Evolutionary conservation across 805 yeast genomes (phyloP).

Genomic region (Pichia californica): DNA sequence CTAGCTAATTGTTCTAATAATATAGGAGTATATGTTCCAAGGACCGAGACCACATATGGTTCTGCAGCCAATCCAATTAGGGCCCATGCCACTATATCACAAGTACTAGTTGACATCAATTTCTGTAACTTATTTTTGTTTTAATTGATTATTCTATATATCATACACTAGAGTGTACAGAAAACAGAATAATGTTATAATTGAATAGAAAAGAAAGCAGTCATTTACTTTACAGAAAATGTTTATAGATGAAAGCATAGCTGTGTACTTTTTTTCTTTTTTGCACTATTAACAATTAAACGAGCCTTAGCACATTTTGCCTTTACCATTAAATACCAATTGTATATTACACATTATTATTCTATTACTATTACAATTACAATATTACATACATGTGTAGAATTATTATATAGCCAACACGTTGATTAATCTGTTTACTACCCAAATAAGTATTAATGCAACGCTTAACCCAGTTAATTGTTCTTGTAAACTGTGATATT

Average conservation of each 20-base stretch:
- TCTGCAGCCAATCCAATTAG: conserved; percentile 47
- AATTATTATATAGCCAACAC: not conserved
- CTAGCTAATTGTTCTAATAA: conserved; percentile 67
- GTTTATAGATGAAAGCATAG: too few relatives aligned
- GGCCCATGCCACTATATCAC: conserved; percentile 15
- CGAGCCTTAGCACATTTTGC: too few relatives aligned
- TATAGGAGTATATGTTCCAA: conserved; percentile 72
- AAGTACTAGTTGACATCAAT: conserved; percentile 4
- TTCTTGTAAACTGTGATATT: conserved; percentile 78
- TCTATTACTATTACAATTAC: too few relatives aligned
- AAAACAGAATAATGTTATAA: too few relatives aligned
- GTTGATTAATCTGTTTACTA: not conserved
- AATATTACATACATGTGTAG: not conserved
- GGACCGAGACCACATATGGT: conserved; percentile 74
- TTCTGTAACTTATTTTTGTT: too few relatives aligned
- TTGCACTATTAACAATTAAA: too few relatives aligned
- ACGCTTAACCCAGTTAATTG: conserved; percentile 58
- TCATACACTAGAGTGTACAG: too few relatives aligned
- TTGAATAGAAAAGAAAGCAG: too few relatives aligned
- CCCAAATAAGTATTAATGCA: conserved; percentile 42
- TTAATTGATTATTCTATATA: too few relatives aligned
- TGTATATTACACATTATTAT: not conserved
- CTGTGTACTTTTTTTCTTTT: too few relatives aligned
- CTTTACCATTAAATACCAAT: too few relatives aligned
- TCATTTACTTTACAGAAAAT: too few relatives aligned